Percentiles rank a stretch among this genome's conserved stretches.
These are phyloP conservation scores for Trichosporon asahii DNA, from an alignment of 1,284 basidiomycete species.

Conservation along the genomic window DNA sequence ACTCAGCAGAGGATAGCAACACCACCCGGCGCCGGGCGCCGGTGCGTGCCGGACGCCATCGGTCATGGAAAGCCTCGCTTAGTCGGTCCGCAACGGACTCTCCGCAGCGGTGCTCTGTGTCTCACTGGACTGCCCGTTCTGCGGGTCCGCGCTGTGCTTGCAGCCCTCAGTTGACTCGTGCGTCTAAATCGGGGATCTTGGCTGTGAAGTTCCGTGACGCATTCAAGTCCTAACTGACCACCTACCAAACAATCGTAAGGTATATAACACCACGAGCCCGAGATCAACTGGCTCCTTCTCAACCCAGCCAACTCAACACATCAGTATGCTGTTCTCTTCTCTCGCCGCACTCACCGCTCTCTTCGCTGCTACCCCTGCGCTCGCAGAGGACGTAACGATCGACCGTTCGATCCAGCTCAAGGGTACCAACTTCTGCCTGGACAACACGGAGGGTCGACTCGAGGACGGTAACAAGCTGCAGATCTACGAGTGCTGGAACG, in stretches of 20 bases:
- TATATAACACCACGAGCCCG: no score
- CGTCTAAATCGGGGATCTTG: not conserved
- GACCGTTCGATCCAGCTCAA: conserved; percentile 2
- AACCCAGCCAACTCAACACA: not conserved
- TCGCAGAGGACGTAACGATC: not conserved
- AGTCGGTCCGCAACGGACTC: not conserved
- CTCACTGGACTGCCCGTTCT: not conserved
- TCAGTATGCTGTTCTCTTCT: not conserved
- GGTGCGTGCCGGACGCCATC: no score
- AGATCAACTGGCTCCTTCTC: not conserved
- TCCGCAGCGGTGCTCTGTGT: not conserved
- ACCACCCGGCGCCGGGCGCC: no score
- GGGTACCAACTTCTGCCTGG: not conserved
- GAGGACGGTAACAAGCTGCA: conserved; percentile 3
- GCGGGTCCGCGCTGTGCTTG: not conserved
- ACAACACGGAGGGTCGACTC: not conserved
- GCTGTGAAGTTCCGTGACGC: no score
- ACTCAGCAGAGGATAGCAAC: not conserved
- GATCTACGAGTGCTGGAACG: conserved; percentile 1
- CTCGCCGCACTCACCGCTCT: not conserved
- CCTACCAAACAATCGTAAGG: no score
- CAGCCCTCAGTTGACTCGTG: no score
- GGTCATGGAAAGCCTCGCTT: not conserved
- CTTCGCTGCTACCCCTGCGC: not conserved
- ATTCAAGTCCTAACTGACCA: no score